phyloP scores from a whole-genome alignment of 805 yeast species.

The Starmerella bacillaris region DNA sequence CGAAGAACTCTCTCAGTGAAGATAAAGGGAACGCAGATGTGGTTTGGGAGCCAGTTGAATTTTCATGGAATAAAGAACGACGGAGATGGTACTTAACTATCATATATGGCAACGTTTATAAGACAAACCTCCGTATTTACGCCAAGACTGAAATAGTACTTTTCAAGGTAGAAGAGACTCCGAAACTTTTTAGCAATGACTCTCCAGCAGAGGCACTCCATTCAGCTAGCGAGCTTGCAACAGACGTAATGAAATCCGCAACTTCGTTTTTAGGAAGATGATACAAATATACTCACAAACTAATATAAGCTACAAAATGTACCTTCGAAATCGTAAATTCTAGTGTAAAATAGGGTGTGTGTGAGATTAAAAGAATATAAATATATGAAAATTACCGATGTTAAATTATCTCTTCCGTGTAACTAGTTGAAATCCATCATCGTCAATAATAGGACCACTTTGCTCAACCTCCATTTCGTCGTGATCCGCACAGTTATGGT shows the following conservation, averaged over 20 bases:
- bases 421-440: constrained; percentile 86
- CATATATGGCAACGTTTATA: constrained; percentile 41
- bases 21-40: too few species aligned
- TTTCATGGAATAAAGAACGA: constrained; percentile 45
- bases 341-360: too few species aligned
- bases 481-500: too few species aligned
- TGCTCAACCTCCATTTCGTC: constrained; percentile 25
- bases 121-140: constrained; percentile 27
- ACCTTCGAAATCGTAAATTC: not conserved
- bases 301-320: not conserved
- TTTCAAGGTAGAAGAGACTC: constrained; percentile 27
- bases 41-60: constrained; percentile 31
- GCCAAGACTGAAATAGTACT: constrained; percentile 32
- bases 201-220: not conserved
- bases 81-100: constrained; percentile 62
- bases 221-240: not conserved
- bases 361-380: too few species aligned
- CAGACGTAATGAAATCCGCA: not conserved
- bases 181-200: not conserved
- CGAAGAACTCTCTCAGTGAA: too few species aligned
- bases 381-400: too few species aligned
- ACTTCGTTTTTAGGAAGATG: not conserved
- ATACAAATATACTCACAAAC: not conserved
- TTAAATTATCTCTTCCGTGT: constrained; percentile 37
- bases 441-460: constrained; percentile 60